phyloP scores from a whole-genome alignment of 345 rosid genomes.

The Populus davidiana region DNA sequence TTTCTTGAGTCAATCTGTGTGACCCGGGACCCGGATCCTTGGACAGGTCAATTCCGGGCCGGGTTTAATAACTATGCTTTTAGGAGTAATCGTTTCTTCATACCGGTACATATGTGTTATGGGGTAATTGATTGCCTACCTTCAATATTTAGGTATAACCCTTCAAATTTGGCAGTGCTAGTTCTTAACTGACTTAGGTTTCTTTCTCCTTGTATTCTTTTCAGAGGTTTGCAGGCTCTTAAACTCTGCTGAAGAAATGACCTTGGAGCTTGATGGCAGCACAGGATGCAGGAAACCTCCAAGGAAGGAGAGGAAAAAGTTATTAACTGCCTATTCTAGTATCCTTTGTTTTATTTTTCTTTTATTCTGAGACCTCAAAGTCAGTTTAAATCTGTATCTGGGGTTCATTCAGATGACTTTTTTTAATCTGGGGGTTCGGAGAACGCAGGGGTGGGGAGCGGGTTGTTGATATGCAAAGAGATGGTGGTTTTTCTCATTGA shows the following conservation, averaged over 20 bases:
- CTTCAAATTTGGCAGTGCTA: conserved; percentile 12
- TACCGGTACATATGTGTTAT: not conserved
- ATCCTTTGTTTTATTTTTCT: conserved; percentile 30
- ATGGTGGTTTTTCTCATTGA: not conserved
- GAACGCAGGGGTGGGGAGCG: not conserved
- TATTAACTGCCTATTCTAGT: conserved; percentile 37
- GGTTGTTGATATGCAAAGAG: not conserved
- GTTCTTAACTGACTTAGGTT: conserved; percentile 33
- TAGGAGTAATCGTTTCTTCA: not conserved
- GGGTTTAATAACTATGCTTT: not conserved
- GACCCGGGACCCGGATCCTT: not conserved
- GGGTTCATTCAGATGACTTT: not conserved
- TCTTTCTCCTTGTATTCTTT: conserved; percentile 19
- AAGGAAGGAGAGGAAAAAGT: conserved; percentile 57
- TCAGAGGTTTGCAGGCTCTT: conserved; percentile 56
- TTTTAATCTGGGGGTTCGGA: too few relatives aligned
- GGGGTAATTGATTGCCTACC: not conserved
- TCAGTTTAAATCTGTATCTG: not conserved
- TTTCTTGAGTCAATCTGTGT: too few relatives aligned
- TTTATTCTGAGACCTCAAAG: not conserved
- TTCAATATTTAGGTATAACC: not conserved
- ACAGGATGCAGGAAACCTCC: conserved; percentile 45
- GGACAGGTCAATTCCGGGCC: too few relatives aligned
- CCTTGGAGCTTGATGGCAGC: conserved; percentile 33
- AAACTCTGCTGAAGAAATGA: conserved; percentile 27